phyloP scores from a whole-genome alignment of 2,329 filamentous ascomycete genomes.

The Lachnellula occidentalis region DNA sequence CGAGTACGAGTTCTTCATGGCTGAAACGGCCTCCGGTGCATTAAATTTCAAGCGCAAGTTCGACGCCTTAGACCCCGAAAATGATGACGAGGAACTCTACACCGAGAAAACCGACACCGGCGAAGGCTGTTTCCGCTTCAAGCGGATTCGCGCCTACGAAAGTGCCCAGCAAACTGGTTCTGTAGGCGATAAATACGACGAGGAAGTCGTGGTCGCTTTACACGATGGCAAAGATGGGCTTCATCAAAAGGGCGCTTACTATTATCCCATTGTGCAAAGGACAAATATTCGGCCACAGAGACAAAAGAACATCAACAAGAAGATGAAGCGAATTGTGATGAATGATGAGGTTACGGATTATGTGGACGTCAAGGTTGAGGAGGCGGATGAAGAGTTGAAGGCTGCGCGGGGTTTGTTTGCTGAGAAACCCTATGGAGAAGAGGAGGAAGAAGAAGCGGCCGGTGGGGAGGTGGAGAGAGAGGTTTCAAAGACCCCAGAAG shows the following conservation, averaged over 20 bases:
- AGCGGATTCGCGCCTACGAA: constrained; percentile 59
- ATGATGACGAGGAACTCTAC: constrained; percentile 50
- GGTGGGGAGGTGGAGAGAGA: neutral
- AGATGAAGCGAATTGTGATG: constrained; percentile 18
- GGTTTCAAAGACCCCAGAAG: neutral
- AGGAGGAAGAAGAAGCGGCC: constrained; percentile 18
- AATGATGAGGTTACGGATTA: constrained; percentile 44
- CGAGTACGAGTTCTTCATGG: constrained; percentile 64
- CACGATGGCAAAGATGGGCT: constrained; percentile 48
- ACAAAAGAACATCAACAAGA: constrained; percentile 55
- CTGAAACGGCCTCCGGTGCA: constrained; percentile 42
- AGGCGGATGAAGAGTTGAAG: constrained; percentile 49
- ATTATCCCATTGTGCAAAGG: constrained; percentile 64
- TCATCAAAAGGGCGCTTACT: constrained; percentile 55
- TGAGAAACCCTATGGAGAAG: constrained; percentile 26
- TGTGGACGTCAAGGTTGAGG: constrained; percentile 50
- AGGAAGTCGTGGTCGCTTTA: constrained; percentile 57
- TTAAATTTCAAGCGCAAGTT: constrained; percentile 56
- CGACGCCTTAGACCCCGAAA: constrained; percentile 50
- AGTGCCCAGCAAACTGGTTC: constrained; percentile 53
- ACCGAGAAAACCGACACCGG: constrained; percentile 41
- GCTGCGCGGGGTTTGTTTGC: constrained; percentile 48
- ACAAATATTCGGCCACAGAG: constrained; percentile 57
- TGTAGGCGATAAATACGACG: constrained; percentile 51
- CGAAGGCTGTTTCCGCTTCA: constrained; percentile 53